Conservation (phyloP, 768 basidiomycete species). For the Mycena indigotica region DNA sequence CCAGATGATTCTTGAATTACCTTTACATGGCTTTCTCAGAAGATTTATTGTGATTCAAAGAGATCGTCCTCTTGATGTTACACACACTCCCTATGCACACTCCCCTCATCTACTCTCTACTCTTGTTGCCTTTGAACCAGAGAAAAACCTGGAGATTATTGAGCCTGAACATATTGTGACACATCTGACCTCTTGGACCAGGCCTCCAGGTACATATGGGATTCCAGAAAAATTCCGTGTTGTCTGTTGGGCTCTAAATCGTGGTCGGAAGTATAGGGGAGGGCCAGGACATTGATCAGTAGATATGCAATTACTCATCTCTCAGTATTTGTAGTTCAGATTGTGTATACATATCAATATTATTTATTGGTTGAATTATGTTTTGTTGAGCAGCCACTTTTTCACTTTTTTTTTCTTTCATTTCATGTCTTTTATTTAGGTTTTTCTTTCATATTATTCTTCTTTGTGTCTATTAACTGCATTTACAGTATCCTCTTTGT, state of each 20-base stretch:
- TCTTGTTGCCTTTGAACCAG: neutral
- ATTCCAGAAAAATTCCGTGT: neutral
- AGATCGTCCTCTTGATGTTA: conserved; percentile 1
- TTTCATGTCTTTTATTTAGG: no score
- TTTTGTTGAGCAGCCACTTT: no score
- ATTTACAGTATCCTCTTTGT: no score
- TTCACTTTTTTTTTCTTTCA: no score
- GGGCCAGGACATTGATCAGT: no score
- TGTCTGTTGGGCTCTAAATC: conserved; percentile 18
- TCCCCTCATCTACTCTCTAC: neutral
- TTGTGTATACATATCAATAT: no score
- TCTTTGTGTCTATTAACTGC: no score
- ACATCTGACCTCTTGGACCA: conserved; percentile 9
- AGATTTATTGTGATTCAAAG: neutral
- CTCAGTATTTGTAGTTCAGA: no score
- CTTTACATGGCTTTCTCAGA: neutral
- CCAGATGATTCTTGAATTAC: neutral
- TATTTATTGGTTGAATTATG: no score
- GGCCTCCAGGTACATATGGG: neutral
- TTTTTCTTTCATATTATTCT: no score
- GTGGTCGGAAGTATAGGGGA: no score
- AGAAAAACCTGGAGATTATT: neutral
- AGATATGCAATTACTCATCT: no score
- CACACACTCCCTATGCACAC: neutral
- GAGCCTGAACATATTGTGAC: conserved; percentile 5